Evolutionary conservation across 106 monocot genomes (phyloP).

Genomic region (Allium cepa): DNA sequence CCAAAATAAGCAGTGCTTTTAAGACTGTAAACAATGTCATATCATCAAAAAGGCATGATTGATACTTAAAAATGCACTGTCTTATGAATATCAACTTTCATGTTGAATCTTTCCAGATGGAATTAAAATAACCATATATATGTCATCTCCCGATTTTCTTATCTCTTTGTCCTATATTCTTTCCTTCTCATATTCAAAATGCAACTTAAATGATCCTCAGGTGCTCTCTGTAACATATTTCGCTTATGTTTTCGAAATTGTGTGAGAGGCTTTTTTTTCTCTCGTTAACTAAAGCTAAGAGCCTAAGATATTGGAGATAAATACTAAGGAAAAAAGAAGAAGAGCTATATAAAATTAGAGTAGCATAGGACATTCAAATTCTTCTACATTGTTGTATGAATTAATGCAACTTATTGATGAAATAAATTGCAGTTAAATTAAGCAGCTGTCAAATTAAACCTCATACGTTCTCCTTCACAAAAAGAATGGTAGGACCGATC

Average conservation of each 20-base stretch:
- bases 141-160: too few relatives aligned
- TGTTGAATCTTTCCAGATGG: slow-evolving; percentile 1
- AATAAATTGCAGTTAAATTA: too few relatives aligned
- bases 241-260: too few relatives aligned
- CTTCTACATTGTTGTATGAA: neutral
- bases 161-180: too few relatives aligned
- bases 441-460: neutral
- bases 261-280: neutral
- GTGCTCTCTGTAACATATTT: neutral
- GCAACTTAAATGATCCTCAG: neutral
- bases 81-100: neutral
- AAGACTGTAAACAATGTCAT: neutral
- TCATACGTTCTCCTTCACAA: slow-evolving; percentile 3
- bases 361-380: neutral
- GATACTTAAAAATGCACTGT: neutral
- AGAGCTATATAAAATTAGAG: too few relatives aligned
- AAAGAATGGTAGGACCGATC: neutral
- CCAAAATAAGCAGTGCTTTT: too few relatives aligned
- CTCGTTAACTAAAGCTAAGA: too few relatives aligned
- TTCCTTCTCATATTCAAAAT: neutral
- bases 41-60: neutral
- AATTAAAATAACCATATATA: neutral
- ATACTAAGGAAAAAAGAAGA: neutral
- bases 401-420: neutral
- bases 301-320: neutral